Conservation (phyloP, 1,284 basidiomycete species). For the Cutaneotrichosporon sp. region DNA sequence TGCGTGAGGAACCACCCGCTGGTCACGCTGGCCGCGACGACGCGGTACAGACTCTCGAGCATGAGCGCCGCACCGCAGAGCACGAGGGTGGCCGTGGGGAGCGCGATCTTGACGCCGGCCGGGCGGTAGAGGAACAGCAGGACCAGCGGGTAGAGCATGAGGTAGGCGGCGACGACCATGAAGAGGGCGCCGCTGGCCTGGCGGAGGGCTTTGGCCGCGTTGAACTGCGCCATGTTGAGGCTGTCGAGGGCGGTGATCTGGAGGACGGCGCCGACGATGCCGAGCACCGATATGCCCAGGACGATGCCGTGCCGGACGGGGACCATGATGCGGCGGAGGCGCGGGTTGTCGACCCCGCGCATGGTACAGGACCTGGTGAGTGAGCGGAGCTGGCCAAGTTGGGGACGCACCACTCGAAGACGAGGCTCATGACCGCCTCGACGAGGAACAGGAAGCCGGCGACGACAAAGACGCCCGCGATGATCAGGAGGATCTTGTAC, state of each 20-base stretch:
- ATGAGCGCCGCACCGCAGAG: constrained; percentile 3
- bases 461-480: constrained; percentile 12
- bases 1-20: constrained; percentile 8
- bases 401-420: constrained; percentile 12
- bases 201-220: constrained; percentile 5
- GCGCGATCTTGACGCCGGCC: background rate
- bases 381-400: too few species aligned
- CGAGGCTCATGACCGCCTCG: constrained; percentile 12
- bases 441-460: constrained; percentile 18
- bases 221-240: constrained; percentile 9
- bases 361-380: constrained; percentile 6
- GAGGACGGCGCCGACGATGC: constrained; percentile 18
- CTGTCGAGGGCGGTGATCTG: constrained; percentile 11
- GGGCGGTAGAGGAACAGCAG: background rate
- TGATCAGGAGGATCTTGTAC: constrained; percentile 14
- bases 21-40: background rate
- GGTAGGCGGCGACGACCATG: background rate
- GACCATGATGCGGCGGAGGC: background rate
- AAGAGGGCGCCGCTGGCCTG: constrained; percentile 17
- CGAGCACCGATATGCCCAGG: constrained; percentile 12
- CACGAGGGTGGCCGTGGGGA: background rate
- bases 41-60: constrained; percentile 18
- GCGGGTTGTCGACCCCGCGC: constrained; percentile 5
- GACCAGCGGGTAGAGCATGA: background rate
- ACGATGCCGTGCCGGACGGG: constrained; percentile 8